These are phyloP conservation scores for Phytophthora litchii DNA, from an alignment of 352 stramenopile genomes.

Conservation along the genomic window DNA sequence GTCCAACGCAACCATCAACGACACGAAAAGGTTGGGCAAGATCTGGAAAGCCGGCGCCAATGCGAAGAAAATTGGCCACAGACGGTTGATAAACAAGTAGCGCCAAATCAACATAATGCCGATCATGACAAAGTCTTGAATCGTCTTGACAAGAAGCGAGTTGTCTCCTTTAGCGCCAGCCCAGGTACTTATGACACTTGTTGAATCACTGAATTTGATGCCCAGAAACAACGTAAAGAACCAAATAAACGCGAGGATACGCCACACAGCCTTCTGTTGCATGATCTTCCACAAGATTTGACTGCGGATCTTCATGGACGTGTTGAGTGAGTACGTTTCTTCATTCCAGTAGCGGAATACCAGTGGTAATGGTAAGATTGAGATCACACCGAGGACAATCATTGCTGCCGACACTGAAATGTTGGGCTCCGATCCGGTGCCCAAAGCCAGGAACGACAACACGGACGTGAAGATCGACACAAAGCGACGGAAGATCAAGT, in stretches of 20 bases:
- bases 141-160: constrained; percentile 46
- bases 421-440: constrained; percentile 38
- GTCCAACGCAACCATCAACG: constrained; percentile 48
- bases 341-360: constrained; percentile 68
- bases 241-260: constrained; percentile 66
- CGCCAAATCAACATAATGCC: constrained; percentile 58
- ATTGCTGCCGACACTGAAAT: constrained; percentile 50
- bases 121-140: constrained; percentile 64
- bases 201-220: constrained; percentile 63
- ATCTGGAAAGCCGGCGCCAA: constrained; percentile 56
- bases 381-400: constrained; percentile 60
- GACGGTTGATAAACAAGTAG: constrained; percentile 60
- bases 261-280: constrained; percentile 78
- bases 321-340: constrained; percentile 67
- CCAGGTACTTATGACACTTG: constrained; percentile 46
- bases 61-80: constrained; percentile 64
- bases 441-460: constrained; percentile 57
- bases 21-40: constrained; percentile 53
- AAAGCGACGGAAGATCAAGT: constrained; percentile 66
- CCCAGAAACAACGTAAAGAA: constrained; percentile 64
- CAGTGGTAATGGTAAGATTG: constrained; percentile 52
- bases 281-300: constrained; percentile 81
- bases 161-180: constrained; percentile 49
- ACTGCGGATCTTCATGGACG: constrained; percentile 60
- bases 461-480: constrained; percentile 59